These are phyloP conservation scores for Cladosporium halotolerans DNA, from an alignment of 2,329 filamentous ascomycete species.

Conservation along the genomic window DNA sequence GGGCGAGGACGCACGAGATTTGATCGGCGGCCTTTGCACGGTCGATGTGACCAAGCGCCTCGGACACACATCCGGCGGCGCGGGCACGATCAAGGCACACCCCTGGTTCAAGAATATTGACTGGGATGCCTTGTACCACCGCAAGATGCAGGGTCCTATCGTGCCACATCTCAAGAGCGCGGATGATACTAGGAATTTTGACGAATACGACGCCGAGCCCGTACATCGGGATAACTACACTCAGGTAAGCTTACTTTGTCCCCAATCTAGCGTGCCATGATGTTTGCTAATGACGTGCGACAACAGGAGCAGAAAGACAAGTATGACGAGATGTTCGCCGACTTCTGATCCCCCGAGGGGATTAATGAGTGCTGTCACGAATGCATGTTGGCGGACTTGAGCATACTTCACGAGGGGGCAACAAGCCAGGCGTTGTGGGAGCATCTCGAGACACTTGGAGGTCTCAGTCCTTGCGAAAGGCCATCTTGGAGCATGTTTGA, in stretches of 20 bases:
- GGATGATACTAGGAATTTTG: conserved; percentile 75
- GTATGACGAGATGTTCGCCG: conserved; percentile 65
- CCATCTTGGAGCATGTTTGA: background rate
- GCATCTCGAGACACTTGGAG: background rate
- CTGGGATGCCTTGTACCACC: conserved; percentile 66
- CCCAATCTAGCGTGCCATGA: background rate
- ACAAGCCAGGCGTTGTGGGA: conserved; percentile 10
- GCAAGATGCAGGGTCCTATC: conserved; percentile 62
- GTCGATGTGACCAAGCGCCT: conserved; percentile 71
- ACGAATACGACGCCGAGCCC: conserved; percentile 73
- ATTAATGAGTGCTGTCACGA: no score
- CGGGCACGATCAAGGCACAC: conserved; percentile 65
- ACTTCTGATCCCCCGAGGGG: conserved; percentile 49
- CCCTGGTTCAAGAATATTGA: conserved; percentile 67
- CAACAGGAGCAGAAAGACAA: conserved; percentile 54
- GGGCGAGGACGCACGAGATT: conserved; percentile 63
- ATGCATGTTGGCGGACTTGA: background rate
- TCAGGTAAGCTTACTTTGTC: conserved; percentile 30
- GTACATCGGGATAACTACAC: conserved; percentile 60
- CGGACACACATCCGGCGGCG: conserved; percentile 71
- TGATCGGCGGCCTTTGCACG: conserved; percentile 70
- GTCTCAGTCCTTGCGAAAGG: background rate
- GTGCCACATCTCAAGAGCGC: conserved; percentile 66
- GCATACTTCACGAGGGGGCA: conserved; percentile 2
- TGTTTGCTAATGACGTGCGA: background rate